Conservation (phyloP, 83 land plant species). For the Thuja plicata region DNA sequence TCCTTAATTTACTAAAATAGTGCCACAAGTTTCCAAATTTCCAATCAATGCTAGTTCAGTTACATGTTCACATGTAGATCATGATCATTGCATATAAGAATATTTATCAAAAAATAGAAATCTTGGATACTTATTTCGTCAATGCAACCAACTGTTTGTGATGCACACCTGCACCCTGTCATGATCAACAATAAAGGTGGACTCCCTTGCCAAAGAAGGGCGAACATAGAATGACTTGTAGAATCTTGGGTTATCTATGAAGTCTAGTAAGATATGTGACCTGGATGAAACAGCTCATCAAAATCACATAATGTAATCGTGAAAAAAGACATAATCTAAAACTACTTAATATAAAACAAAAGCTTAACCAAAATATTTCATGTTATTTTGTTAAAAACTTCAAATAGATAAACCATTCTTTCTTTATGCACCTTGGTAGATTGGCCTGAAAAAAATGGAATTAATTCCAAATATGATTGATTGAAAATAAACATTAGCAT, state of each 20-base stretch:
- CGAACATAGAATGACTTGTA: constrained; percentile 41
- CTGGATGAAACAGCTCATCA: neutral
- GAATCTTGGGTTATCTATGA: constrained; percentile 20
- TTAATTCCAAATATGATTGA: neutral
- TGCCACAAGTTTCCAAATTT: neutral
- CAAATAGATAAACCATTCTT: neutral
- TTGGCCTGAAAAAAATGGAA: neutral
- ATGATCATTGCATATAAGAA: neutral
- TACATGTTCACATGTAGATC: neutral
- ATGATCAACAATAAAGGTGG: constrained; percentile 28
- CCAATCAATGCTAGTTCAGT: neutral
- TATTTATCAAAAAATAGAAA: neutral
- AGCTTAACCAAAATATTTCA: neutral
- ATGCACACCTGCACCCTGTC: constrained; percentile 36
- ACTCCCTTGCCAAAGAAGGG: constrained; percentile 33
- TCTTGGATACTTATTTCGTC: neutral
- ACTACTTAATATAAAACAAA: neutral
- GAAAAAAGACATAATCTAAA: neutral
- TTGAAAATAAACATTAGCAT: neutral
- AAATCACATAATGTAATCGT: neutral
- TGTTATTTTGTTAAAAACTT: neutral
- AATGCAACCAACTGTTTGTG: neutral
- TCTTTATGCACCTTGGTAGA: neutral
- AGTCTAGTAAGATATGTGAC: constrained; percentile 7
- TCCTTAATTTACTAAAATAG: neutral